Conservation (phyloP, 192 early-diverging fungal species). For the Umbelopsis ramanniana region DNA sequence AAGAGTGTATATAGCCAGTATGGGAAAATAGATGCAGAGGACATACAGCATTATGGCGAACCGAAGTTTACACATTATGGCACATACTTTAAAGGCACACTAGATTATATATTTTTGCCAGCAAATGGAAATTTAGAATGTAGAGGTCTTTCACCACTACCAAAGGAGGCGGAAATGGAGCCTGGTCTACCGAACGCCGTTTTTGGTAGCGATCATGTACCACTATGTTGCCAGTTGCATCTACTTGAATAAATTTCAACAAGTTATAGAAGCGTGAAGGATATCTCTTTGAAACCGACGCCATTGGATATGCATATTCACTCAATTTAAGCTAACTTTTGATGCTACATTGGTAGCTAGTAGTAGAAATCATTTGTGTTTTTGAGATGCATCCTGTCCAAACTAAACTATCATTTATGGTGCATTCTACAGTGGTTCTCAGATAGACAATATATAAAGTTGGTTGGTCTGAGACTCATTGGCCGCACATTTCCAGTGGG, state of each 20-base stretch:
- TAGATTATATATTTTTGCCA: constrained; percentile 40
- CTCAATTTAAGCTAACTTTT: too few relatives aligned
- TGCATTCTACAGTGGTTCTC: too few relatives aligned
- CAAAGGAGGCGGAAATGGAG: constrained; percentile 25
- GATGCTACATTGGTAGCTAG: too few relatives aligned
- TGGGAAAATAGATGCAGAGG: constrained; percentile 1
- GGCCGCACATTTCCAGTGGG: too few relatives aligned
- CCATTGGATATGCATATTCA: too few relatives aligned
- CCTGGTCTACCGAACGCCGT: constrained; percentile 35
- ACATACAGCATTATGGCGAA: constrained; percentile 23
- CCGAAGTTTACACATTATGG: constrained; percentile 40
- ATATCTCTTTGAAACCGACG: too few relatives aligned
- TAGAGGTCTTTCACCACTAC: constrained; percentile 16
- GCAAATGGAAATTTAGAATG: neutral
- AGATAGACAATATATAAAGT: too few relatives aligned
- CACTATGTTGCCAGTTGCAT: neutral
- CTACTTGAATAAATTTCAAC: neutral
- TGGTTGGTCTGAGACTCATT: too few relatives aligned
- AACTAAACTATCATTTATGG: too few relatives aligned
- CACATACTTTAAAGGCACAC: constrained; percentile 31
- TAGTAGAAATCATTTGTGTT: too few relatives aligned
- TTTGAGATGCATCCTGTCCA: too few relatives aligned
- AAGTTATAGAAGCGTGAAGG: too few relatives aligned
- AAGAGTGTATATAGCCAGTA: constrained; percentile 34
- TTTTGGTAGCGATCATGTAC: constrained; percentile 44